Base-by-base conservation (phyloP, 768 basidiomycete genomes). In the Lentinula detonsa region DNA sequence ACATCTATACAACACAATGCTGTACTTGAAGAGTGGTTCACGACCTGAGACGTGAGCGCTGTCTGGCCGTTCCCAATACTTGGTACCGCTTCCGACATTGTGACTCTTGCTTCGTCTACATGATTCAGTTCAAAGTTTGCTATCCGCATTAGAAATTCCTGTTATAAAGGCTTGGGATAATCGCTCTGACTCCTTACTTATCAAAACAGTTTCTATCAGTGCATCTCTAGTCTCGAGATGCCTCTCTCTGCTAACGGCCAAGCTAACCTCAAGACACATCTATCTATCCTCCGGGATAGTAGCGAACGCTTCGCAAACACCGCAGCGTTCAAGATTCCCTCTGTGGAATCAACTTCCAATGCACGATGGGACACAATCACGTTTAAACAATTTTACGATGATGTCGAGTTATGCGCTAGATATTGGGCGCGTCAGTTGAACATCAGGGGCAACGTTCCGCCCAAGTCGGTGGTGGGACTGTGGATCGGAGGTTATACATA, bases 401-500 rank as follows among this genome's bases (percentile, higher is more conserved):
- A 91, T 60, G 86, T 91, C 65, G 85, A 89, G 66, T 70, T 75
- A 39, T 83, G 81, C 63, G 89, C 90, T 37, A 78, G 77, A 50
- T 78, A 87, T 69, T 92, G 89, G 85, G 77, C 80, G 40, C 72
- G 71, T 15, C 68, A 72, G n/a, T 75, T 92, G 40, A 28, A 56
- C 28, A 68, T 74, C 43, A 31, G 15, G 23, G 72, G 76, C 28
- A 78, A 77, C 45, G 76, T 91, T 58, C 72, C 75, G 28, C 74
- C 71, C 51, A 73, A 81, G 57, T 85, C 90, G 11, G 82, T 91
- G 37, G 76, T 92, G 43, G 89, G 89, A 23, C 71, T 90, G 60
- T 91, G 90, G 90, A 73, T 91, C 43, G 78, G 84, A 43, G 90
- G 90, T 5, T 85, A 87, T 75, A 81, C 83, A 23, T 91, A 91